Base-by-base conservation (phyloP, 2,329 filamentous ascomycete species). In the Ramularia endophylla region DNA sequence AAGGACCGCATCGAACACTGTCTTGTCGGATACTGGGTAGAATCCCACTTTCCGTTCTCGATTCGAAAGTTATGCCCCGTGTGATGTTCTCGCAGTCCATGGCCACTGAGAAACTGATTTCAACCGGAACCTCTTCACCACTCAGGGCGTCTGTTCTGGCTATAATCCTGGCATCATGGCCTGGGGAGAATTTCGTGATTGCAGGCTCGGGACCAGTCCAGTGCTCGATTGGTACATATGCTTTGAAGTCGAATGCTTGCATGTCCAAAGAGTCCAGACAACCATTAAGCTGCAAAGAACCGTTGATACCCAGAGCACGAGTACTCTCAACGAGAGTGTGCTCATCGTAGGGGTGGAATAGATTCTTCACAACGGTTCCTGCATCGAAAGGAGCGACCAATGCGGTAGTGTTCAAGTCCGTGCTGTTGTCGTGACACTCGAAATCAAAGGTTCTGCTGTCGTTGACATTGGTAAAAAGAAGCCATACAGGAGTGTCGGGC, bases 291-390 rank as follows among this genome's bases (percentile, higher is more conserved):
- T 67, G 57, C 0, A 54, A 62, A 2, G 69, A 70, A 2, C 64
- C 64, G 40, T 67, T 66, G 30, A 74, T 63, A 5, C 65, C 65
- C 2, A 49, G 38, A 15, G 17, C 29, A 5, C 38, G 38, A 2
- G 43, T 44, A 20, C 44, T 40, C 25, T 58, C 54, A 38, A 65
- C 63, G 7, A 82, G 62, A 1, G 59, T 69, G 32, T 72, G 61
- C 46, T 75, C 68, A 15, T 77, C 74, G 47, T 73, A 76, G 0
- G 77, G 76, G 50, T 73, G 74, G 54, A 82, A 78, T 4, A 82
- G 55, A 48, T 80, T 80, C 52, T 73, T 75, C 47, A 82, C 76
- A 1, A 65, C 72, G 1, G 69, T 72, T 7, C 68, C 71, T 2
- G 58, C 56, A 6, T 65, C 61, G 40, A 77, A 82, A 0, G 78